phyloP scores from a whole-genome alignment of 306 rosid species.

The Cucurbita ficifolia region DNA sequence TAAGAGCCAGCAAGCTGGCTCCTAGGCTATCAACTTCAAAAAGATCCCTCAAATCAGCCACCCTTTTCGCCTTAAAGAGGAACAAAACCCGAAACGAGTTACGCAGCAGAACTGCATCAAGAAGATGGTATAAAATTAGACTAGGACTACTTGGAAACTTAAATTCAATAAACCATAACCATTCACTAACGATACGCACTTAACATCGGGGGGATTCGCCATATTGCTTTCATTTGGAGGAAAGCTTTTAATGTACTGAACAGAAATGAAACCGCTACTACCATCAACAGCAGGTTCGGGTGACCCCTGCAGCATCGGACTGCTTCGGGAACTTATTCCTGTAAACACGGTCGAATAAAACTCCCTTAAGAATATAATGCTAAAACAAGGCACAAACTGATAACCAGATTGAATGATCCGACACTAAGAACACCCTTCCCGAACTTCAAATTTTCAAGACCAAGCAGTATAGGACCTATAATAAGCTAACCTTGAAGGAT shows the following conservation, averaged over 20 bases:
- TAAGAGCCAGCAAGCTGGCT: neutral
- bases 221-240: neutral
- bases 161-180: neutral
- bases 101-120: slow-evolving; percentile 2
- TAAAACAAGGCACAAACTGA: neutral
- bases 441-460: neutral
- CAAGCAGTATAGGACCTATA: neutral
- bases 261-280: neutral
- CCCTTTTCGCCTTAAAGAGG: neutral
- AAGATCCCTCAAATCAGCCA: neutral
- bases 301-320: slow-evolving; percentile 6
- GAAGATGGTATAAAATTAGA: neutral
- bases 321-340: slow-evolving; percentile 11
- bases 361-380: neutral
- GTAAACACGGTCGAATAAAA: neutral
- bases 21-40: neutral
- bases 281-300: slow-evolving; percentile 7
- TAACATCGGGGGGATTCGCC: neutral
- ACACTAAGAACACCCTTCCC: neutral
- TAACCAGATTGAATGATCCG: neutral
- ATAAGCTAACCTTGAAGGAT: slow-evolving; percentile 52
- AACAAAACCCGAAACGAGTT: neutral
- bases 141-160: neutral
- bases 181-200: neutral
- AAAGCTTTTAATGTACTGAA: slow-evolving; percentile 10